Evolutionary conservation across 257 asterid genomes (phyloP).

Genomic region (Marsdenia floribunda): DNA sequence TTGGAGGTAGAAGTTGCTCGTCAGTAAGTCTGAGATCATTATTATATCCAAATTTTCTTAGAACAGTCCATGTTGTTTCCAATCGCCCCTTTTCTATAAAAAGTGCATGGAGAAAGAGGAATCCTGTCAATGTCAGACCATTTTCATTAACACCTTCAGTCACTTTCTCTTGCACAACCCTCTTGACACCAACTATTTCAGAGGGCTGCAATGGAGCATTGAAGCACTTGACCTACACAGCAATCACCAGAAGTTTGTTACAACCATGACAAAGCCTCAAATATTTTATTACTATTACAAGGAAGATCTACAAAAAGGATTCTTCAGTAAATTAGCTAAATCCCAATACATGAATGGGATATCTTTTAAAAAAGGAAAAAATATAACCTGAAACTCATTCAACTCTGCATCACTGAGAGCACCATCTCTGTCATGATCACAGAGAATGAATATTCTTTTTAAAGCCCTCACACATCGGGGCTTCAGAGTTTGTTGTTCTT

Average conservation of each 20-base stretch:
- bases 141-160: constrained; percentile 78
- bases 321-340: not conserved
- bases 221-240: constrained; percentile 85
- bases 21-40: constrained; percentile 87
- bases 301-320: not conserved
- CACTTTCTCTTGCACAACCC: constrained; percentile 92
- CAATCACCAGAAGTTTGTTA: constrained; percentile 4
- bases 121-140: constrained; percentile 96
- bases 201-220: constrained; percentile 91
- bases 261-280: constrained; percentile 12
- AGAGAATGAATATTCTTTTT: constrained; percentile 86
- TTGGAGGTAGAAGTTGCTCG: constrained; percentile 79
- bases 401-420: constrained; percentile 94
- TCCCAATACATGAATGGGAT: not conserved
- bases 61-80: constrained; percentile 98
- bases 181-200: constrained; percentile 87
- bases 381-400: constrained; percentile 81
- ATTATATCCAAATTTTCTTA: constrained; percentile 92
- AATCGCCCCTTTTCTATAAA: constrained; percentile 91
- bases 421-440: constrained; percentile 94
- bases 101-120: constrained; percentile 94
- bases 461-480: constrained; percentile 94
- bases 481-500: constrained; percentile 81
- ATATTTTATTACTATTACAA: not conserved
- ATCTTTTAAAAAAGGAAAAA: constrained; percentile 1